Evolutionary conservation across 2,329 filamentous ascomycete genomes (phyloP).

Genomic region (Botrytis hyacinthi): DNA sequence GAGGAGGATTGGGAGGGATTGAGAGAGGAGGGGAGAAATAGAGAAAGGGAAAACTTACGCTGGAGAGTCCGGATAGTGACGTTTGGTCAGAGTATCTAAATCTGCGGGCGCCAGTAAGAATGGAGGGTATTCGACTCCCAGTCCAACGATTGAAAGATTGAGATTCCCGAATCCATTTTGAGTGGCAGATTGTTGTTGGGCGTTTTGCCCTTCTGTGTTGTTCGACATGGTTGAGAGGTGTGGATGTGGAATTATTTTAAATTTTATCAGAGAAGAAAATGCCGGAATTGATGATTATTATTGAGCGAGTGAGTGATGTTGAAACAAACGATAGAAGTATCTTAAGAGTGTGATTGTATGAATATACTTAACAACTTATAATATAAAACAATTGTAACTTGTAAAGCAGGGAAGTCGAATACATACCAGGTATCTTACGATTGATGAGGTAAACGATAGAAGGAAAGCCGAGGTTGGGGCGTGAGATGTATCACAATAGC

Average conservation of each 20-base stretch:
- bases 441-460: background rate
- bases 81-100: constrained; percentile 52
- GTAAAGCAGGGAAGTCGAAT: background rate
- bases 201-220: background rate
- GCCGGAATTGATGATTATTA: background rate
- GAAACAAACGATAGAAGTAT: background rate
- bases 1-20: background rate
- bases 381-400: background rate
- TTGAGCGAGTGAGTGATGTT: background rate
- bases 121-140: constrained; percentile 61
- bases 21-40: background rate
- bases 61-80: constrained; percentile 58
- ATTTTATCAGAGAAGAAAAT: background rate
- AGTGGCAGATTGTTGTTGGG: background rate
- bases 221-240: constrained; percentile 4
- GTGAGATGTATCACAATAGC: background rate
- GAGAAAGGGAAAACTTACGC: constrained; percentile 47
- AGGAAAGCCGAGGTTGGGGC: constrained; percentile 4
- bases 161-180: constrained; percentile 45
- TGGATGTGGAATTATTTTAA: background rate
- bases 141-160: constrained; percentile 58
- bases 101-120: constrained; percentile 50
- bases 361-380: background rate
- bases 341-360: background rate
- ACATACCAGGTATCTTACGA: background rate